These are phyloP conservation scores for Aspergillus piperis DNA, from an alignment of 2,329 filamentous ascomycete genomes.

Conservation along the genomic window DNA sequence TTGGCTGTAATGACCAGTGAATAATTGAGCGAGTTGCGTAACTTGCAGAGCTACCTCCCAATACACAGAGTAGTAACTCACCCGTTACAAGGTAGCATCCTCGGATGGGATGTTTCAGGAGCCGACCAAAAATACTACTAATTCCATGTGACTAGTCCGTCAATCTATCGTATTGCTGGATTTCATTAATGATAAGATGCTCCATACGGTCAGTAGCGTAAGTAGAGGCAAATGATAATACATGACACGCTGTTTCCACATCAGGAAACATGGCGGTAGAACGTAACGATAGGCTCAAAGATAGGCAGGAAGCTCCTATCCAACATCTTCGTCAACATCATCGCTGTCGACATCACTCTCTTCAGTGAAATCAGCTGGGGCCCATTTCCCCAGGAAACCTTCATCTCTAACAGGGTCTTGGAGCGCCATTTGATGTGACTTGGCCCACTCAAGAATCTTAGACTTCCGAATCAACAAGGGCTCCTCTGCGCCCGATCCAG, in stretches of 20 bases:
- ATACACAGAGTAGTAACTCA: too few species aligned
- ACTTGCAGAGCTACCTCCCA: neutral
- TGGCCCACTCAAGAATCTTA: conserved; percentile 67
- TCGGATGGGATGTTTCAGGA: too few species aligned
- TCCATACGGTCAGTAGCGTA: conserved; percentile 11
- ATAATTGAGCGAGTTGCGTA: neutral
- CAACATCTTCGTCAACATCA: conserved; percentile 20
- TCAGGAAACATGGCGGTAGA: neutral
- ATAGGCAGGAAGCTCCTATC: conserved; percentile 7
- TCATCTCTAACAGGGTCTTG: conserved; percentile 69
- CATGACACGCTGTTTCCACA: neutral
- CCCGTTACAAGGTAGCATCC: neutral
- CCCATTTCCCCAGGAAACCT: conserved; percentile 72
- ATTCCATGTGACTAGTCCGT: too few species aligned
- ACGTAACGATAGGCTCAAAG: neutral
- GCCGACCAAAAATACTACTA: too few species aligned
- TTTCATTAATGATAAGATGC: neutral
- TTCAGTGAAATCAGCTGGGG: conserved; percentile 42
- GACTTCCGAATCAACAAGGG: conserved; percentile 56
- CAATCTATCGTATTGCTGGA: neutral
- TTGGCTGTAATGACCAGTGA: neutral
- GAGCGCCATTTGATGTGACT: conserved; percentile 62
- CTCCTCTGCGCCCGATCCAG: conserved; percentile 23
- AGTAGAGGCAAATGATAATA: neutral
- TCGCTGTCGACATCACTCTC: conserved; percentile 29